Base-by-base conservation (phyloP, 1,284 basidiomycete genomes). In the Ganoderma meredithae region DNA sequence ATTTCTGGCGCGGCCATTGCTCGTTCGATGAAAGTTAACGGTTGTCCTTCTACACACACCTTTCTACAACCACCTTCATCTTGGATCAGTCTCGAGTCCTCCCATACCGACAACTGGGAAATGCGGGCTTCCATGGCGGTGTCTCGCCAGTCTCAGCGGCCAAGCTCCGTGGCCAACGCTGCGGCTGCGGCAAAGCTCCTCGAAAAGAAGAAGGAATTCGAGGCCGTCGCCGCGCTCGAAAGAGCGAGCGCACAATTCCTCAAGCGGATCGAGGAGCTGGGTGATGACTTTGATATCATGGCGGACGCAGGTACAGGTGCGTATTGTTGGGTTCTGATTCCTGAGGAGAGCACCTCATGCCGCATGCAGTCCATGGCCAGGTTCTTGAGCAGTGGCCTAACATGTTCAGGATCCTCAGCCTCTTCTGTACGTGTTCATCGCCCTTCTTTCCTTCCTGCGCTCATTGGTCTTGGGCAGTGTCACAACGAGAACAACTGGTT, bases 191-290 rank as follows among this genome's bases (percentile, higher is more conserved):
- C 86, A 13, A 89, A 89, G 71, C 82, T 92, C 43, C 67, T 83
- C 1, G 92, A 94, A 75, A 94, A 93, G 82, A 93, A 92, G 81
- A 93, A 92, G 75, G 92, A 94, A 77, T 87, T 83, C 63, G 91
- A 93, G 66, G 90, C 90, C 0, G 89, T 93, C n/a, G 83, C 86
- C 25, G 91, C 91, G 3, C 81, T 94, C 13, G 90, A 93, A 73
- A 83, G 83, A 64, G 86, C 90, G 0, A 90, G 87, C 64, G 78
- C 84, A 15, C 79, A 89, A 49, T 92, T 90, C 75, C 81, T 91
- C 17, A 85, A 88, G 75, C 85, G 91, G 13, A 86, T 94, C 49
- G 88, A 90, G 71, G 87, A 83, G 8, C 80, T 94, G 5, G 88
- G 85, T 40, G 87, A 90, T 39, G 91, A 94, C 75, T 91, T 88